Conservation (phyloP, 2,329 filamentous ascomycete species). For the Phialophora expanda region DNA sequence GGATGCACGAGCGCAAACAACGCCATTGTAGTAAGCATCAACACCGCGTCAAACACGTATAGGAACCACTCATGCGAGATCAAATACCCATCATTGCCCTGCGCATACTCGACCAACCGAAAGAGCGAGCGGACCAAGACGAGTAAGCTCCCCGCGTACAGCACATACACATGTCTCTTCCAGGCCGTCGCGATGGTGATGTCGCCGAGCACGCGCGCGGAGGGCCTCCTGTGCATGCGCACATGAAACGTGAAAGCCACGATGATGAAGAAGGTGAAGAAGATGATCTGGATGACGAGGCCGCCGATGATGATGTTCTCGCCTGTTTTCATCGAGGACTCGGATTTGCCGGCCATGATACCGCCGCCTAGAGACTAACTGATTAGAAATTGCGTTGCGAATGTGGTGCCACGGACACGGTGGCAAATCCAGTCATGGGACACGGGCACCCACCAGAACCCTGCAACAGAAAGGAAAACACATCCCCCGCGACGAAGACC, state of each 20-base stretch:
- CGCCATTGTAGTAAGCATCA: slow-evolving; percentile 39
- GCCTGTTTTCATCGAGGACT: slow-evolving; percentile 38
- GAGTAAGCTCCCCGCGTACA: slow-evolving; percentile 40
- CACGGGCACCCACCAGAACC: slow-evolving; percentile 24
- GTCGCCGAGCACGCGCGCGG: slow-evolving; percentile 2
- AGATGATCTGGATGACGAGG: slow-evolving; percentile 57
- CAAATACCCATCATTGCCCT: slow-evolving; percentile 43
- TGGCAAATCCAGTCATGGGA: not conserved
- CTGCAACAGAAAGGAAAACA: slow-evolving; percentile 54
- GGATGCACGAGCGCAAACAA: slow-evolving; percentile 24
- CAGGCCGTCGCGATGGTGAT: slow-evolving; percentile 38
- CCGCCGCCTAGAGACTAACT: slow-evolving; percentile 19
- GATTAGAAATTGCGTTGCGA: not conserved
- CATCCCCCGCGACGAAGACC: slow-evolving; percentile 52
- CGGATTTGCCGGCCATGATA: slow-evolving; percentile 22
- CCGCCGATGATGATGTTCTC: slow-evolving; percentile 54
- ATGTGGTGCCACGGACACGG: not conserved
- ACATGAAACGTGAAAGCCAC: slow-evolving; percentile 46
- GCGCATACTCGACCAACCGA: slow-evolving; percentile 44
- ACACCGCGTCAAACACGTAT: slow-evolving; percentile 44
- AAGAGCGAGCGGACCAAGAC: slow-evolving; percentile 43
- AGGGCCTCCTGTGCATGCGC: slow-evolving; percentile 13
- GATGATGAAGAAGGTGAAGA: slow-evolving; percentile 57
- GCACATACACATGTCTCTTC: slow-evolving; percentile 46
- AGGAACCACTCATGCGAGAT: slow-evolving; percentile 44